Percentiles rank a stretch among this genome's conserved stretches.
phyloP scores from a whole-genome alignment of 179 eudicot species.

The Beta corolliflora region DNA sequence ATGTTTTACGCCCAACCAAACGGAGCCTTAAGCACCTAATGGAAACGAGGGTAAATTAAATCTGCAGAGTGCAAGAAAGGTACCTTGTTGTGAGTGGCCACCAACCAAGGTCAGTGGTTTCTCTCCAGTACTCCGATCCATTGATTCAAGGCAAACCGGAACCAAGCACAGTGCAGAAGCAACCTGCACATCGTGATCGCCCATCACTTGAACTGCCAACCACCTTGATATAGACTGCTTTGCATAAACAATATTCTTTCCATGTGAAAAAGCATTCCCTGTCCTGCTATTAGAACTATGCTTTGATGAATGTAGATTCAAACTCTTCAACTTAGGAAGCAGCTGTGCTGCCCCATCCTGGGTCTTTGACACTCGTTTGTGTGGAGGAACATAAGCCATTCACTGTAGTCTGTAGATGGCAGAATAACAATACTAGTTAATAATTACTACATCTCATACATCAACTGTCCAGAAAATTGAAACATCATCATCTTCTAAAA shows the following conservation, averaged over 20 bases:
- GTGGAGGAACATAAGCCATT: constrained; percentile 35
- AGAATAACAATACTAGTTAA: not conserved
- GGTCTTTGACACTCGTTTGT: constrained; percentile 24
- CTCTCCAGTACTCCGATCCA: constrained; percentile 4
- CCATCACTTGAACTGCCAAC: constrained; percentile 18
- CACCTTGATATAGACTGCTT: constrained; percentile 19
- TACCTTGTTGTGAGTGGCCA: constrained; percentile 18
- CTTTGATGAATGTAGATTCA: constrained; percentile 14
- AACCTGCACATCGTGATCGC: constrained; percentile 20
- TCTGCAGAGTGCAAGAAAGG: not conserved
- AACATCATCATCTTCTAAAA: not conserved
- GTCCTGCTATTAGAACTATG: not conserved
- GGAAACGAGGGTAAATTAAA: not conserved
- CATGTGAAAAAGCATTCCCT: not conserved
- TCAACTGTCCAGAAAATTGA: no score
- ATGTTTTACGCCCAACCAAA: no score
- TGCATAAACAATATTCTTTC: constrained; percentile 11
- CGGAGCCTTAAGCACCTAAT: no score
- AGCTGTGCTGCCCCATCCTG: constrained; percentile 7
- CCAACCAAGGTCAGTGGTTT: constrained; percentile 13
- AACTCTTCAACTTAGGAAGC: constrained; percentile 15
- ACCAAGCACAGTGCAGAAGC: constrained; percentile 20
- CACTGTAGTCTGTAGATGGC: not conserved
- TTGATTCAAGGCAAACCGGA: constrained; percentile 14
- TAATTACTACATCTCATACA: no score